Evolutionary conservation across 2,329 filamentous ascomycete genomes (phyloP), one percentile per base, ranked within the genome.

Genomic region (Magnaporthales sp.): DNA sequence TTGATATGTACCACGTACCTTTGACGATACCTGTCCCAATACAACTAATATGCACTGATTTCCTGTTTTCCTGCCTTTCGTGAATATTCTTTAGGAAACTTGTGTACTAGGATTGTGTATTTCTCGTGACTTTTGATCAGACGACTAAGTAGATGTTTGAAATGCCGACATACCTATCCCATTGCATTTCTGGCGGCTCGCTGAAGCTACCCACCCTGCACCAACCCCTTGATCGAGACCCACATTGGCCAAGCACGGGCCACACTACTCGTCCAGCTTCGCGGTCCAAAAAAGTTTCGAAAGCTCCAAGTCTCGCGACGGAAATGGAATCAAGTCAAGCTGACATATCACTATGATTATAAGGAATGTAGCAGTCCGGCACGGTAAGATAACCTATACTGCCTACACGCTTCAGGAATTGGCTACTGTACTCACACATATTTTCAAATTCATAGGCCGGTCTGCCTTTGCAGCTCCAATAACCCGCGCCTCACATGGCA

Each of bases 291-390:
- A 64, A 64, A 54, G 32, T 64, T 64, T 29, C 15, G 63, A 54
- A 54, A 15, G 22, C 29, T 64, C 13, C 24, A 22, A 29, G 26
- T 9, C 22, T 22, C 63, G 24, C 19, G 15, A 32, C 30, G 61
- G 32, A 24, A 8, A 11, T 30, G 26, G 29, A 64, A n/a, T 13
- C 13, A 24, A 64, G 11, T 15, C 15, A 56, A 60, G 3, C 24
- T 27, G 15, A 22, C 70, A 69, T 68, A 69, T 74, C 76, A 76
- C 73, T 70, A 88, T 87, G 85, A 85, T 86, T 73, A 72, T 85
- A 70, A 81, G 84, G 79, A 86, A 80, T 74, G 76, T 80, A 70
- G 79, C 79, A 66, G 76, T 81, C 75, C 84, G 84, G 82, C 79
- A 85, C 75, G 81, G 85, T 86, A 77, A 72, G 80, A 71, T 24